Evolutionary conservation across 495 filamentous ascomycete species (phyloP), one percentile per base, ranked within the genome.

Genomic region (Evernia prunastri): DNA sequence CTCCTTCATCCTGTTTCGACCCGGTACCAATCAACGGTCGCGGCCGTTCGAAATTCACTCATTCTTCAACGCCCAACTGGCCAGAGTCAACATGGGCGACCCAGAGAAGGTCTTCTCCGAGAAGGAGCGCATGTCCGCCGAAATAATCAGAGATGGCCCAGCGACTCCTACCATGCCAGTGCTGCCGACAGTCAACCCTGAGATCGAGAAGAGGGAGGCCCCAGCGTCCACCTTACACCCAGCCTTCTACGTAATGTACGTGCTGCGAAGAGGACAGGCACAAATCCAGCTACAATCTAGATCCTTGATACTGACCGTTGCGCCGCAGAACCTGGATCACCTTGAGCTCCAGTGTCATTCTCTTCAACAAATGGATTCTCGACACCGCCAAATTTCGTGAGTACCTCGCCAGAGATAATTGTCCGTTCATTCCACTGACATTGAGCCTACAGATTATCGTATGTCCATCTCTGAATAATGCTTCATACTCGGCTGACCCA

Each of bases 321-420:
- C 58, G 40, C 49, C 65, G 59, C 74, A 97, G 93, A 67, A 76
- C 84, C 72, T 98, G 94, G 94, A 97, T 98, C 68, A 75, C 84
- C 61, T 78, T 96, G 70, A 96, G 91, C 73, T 96, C 93, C 39
- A 89, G 85, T 67, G 91, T 96, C 67, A 98, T 98, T 70, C 79
- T 97, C 51, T 98, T 96, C 87, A 97, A 98, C 87, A 98, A 98
- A 84, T 93, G 89, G 84, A 92, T 98, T 68, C 83, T 97, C 60
- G 86, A 89, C 70, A 89, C 84, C 35, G 82, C 85, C 68, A 79
- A 87, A 59, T 98, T 97, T 81, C 79, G 90, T 94, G 82, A 86
- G 90, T 77, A 59, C 54, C 40, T 37, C 5, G 17, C n/a, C 17
- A 9, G 13, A 37, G 12, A 20, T 13, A 13, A 45, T 5, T 39